Conservation (phyloP, 73 alveolate species). For the Paramecium sonneborni region DNA sequence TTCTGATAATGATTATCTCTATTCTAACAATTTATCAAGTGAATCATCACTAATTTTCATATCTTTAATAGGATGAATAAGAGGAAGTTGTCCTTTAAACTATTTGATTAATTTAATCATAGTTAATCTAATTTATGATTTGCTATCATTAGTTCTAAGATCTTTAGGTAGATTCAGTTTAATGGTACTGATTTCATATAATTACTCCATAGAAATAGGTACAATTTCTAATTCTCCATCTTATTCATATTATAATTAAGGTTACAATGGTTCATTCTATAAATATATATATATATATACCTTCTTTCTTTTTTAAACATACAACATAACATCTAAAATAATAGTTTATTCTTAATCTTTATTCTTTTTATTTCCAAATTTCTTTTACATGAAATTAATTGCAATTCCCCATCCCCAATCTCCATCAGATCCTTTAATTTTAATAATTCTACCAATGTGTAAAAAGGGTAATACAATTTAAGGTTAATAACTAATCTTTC, state of each 20-base stretch:
- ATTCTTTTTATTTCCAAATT: constrained; percentile 72
- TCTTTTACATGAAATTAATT: constrained; percentile 73
- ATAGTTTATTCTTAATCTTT: constrained; percentile 65
- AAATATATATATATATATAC: neutral
- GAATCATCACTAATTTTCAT: constrained; percentile 91
- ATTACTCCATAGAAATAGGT: constrained; percentile 9
- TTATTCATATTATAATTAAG: constrained; percentile 59
- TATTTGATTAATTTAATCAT: constrained; percentile 3
- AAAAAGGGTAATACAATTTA: constrained; percentile 85
- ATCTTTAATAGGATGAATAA: constrained; percentile 93
- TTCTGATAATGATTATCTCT: constrained; percentile 47
- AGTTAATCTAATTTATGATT: constrained; percentile 58
- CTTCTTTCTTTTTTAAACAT: constrained; percentile 64
- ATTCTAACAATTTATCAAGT: constrained; percentile 60
- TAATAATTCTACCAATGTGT: constrained; percentile 92
- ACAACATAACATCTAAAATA: constrained; percentile 70
- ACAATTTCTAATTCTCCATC: constrained; percentile 67
- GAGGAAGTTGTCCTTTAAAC: constrained; percentile 62
- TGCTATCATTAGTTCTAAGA: constrained; percentile 57
- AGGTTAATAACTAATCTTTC: constrained; percentile 80
- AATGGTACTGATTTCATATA: constrained; percentile 55
- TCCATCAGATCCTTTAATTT: constrained; percentile 70
- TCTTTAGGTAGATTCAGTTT: constrained; percentile 55
- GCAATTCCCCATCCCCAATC: constrained; percentile 97
- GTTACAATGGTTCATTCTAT: constrained; percentile 68